Evolutionary conservation across 352 stramenopile genomes (phyloP).

Genomic region (Globisporangium camurandrum): DNA sequence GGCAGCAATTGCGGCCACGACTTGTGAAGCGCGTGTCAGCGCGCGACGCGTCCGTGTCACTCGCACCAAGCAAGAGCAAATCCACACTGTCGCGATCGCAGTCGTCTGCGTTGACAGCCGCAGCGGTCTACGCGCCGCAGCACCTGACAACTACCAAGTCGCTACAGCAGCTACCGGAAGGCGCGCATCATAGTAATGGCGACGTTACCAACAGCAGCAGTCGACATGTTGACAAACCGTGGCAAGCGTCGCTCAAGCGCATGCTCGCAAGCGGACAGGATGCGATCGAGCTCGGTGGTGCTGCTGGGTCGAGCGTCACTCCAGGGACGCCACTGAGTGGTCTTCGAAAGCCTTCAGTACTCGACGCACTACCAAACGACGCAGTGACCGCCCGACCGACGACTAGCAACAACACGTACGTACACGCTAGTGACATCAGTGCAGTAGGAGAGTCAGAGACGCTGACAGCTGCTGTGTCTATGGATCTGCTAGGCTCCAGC

Average conservation of each 20-base stretch:
- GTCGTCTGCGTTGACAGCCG: slow-evolving; percentile 10
- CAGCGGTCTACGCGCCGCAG: background rate
- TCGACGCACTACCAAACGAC: slow-evolving; percentile 3
- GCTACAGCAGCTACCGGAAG: background rate
- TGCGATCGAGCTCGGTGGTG: too few species aligned
- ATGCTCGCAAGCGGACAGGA: slow-evolving; percentile 36
- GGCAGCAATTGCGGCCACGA: slow-evolving; percentile 4
- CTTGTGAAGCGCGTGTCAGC: slow-evolving; percentile 33
- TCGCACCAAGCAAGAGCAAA: slow-evolving; percentile 13
- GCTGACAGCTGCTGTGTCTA: background rate
- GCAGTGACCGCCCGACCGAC: background rate
- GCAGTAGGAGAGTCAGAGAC: too few species aligned
- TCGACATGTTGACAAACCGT: slow-evolving; percentile 23
- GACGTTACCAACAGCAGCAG: background rate
- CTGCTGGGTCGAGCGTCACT: background rate
- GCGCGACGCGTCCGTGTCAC: slow-evolving; percentile 13
- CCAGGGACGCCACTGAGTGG: background rate
- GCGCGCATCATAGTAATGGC: too few species aligned
- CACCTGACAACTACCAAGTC: background rate
- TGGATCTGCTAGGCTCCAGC: background rate
- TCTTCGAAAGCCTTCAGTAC: background rate
- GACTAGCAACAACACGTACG: slow-evolving; percentile 4
- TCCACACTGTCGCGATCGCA: slow-evolving; percentile 26
- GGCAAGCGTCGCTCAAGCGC: slow-evolving; percentile 53
- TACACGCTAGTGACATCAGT: too few species aligned